Percentiles rank a stretch among this genome's conserved stretches.
phyloP scores from a whole-genome alignment of 2,329 filamentous ascomycete genomes.

The Ceratocystis papillata region DNA sequence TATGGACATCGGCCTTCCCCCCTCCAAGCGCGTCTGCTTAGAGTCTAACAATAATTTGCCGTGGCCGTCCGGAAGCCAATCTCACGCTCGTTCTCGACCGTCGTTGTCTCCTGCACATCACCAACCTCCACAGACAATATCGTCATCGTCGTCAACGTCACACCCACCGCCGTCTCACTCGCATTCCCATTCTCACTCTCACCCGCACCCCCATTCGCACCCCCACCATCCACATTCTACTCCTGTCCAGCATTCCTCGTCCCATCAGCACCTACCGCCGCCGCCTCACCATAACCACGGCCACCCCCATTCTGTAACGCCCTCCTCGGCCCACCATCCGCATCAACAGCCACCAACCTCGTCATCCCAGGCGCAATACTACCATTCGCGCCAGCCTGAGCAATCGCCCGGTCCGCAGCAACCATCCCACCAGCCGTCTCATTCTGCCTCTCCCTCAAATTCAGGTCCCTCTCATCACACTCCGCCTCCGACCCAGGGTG shows the following conservation, averaged over 20 bases:
- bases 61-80: conserved; percentile 10
- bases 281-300: conserved; percentile 24
- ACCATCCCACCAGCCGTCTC: conserved; percentile 1
- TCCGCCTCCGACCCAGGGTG: neutral
- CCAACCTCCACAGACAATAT: conserved; percentile 28
- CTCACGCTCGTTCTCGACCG: conserved; percentile 28
- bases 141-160: conserved; percentile 26
- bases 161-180: conserved; percentile 29
- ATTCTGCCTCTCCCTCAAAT: conserved; percentile 1
- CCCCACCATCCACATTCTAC: conserved; percentile 27
- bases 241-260: neutral
- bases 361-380: conserved; percentile 25
- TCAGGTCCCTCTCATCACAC: neutral
- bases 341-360: conserved; percentile 10
- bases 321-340: neutral
- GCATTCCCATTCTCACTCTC: conserved; percentile 19
- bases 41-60: conserved; percentile 13
- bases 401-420: neutral
- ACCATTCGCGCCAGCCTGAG: neutral
- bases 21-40: conserved; percentile 11
- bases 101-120: conserved; percentile 33
- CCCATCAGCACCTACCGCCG: conserved; percentile 29
- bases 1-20: conserved; percentile 19
- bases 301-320: neutral
- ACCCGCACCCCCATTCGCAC: conserved; percentile 25